phyloP scores from a whole-genome alignment of 371 early-diverging fungal genomes.

The Rhizopus stolonifer region DNA sequence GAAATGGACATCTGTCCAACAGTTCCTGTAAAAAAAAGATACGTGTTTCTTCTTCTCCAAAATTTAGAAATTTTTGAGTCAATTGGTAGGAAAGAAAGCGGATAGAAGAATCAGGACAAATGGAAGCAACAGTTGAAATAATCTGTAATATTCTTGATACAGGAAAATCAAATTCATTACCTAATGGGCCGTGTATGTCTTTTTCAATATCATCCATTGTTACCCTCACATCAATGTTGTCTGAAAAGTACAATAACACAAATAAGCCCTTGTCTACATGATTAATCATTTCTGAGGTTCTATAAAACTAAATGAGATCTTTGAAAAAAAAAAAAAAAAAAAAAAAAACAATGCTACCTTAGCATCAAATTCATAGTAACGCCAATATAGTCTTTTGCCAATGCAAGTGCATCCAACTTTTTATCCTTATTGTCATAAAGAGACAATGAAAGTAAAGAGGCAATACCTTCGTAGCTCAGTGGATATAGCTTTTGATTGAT shows the following conservation, averaged over 20 bases:
- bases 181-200: slow-evolving; percentile 10
- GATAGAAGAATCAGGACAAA: slow-evolving; percentile 12
- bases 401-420: neutral
- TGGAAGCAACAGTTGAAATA: slow-evolving; percentile 19
- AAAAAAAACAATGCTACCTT: slow-evolving; percentile 1
- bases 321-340: neutral
- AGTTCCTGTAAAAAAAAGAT: slow-evolving; percentile 27
- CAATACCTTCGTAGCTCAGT: slow-evolving; percentile 13
- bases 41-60: slow-evolving; percentile 24
- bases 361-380: slow-evolving; percentile 5
- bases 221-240: slow-evolving; percentile 11
- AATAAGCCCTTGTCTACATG: slow-evolving; percentile 19
- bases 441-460: slow-evolving; percentile 9
- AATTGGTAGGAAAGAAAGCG: slow-evolving; percentile 31
- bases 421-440: slow-evolving; percentile 4
- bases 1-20: slow-evolving; percentile 32
- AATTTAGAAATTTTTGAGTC: slow-evolving; percentile 17
- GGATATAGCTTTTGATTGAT: slow-evolving; percentile 21
- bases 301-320: neutral
- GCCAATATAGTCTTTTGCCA: slow-evolving; percentile 18
- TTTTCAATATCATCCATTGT: slow-evolving; percentile 13
- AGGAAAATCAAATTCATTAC: neutral
- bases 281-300: slow-evolving; percentile 1
- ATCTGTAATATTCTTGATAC: neutral
- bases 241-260: slow-evolving; percentile 13